phyloP scores from a whole-genome alignment of 2,329 filamentous ascomycete species.

The Setomelanomma holmii region DNA sequence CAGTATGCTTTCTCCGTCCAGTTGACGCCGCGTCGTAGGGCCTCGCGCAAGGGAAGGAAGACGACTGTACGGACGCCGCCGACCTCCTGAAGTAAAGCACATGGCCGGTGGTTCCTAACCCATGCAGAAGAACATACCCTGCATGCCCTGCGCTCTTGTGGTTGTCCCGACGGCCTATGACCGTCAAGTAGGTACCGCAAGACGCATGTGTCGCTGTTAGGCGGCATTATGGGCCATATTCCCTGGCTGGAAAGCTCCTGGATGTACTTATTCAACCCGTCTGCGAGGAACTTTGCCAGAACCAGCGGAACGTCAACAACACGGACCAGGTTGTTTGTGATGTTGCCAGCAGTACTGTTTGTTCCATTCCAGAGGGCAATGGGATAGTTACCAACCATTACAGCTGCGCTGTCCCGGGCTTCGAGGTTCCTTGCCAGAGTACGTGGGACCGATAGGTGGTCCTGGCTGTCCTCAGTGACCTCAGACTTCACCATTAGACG shows the following conservation, averaged over 20 bases:
- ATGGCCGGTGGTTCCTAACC: constrained; percentile 7
- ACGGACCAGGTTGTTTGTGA: neutral
- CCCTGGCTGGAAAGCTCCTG: neutral
- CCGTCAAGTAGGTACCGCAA: constrained; percentile 13
- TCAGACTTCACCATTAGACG: too few species aligned
- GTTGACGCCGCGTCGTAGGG: neutral
- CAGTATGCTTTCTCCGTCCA: constrained; percentile 14
- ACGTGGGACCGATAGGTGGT: too few species aligned
- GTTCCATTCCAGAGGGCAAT: constrained; percentile 12
- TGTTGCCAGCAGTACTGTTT: neutral
- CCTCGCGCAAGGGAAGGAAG: constrained; percentile 17
- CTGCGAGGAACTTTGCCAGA: constrained; percentile 4
- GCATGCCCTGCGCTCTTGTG: constrained; percentile 12
- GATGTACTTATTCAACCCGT: constrained; percentile 9
- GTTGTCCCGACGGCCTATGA: constrained; percentile 3
- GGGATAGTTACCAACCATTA: constrained; percentile 2
- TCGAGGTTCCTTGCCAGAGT: neutral
- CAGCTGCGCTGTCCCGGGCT: neutral
- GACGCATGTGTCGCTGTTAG: constrained; percentile 13
- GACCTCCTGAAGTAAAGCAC: constrained; percentile 19
- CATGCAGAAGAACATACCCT: constrained; percentile 7
- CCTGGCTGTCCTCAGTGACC: too few species aligned
- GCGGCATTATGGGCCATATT: constrained; percentile 8
- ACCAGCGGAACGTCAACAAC: constrained; percentile 1
- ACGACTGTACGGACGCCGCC: constrained; percentile 13